phyloP scores from a whole-genome alignment of 1,284 basidiomycete genomes.

The Ganoderma leucocontextum region DNA sequence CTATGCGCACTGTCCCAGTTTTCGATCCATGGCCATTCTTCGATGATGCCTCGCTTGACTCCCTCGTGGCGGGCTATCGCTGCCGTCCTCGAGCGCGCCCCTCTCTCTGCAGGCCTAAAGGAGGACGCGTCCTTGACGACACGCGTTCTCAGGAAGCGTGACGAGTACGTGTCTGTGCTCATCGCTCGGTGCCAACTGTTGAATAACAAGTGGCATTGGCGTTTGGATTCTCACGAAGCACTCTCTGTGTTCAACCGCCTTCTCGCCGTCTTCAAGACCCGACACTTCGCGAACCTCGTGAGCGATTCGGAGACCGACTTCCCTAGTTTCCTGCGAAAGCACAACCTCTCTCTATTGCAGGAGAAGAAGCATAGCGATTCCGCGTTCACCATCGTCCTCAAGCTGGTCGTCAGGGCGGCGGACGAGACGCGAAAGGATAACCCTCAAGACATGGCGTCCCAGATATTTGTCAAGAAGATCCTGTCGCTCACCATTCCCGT shows the following conservation, averaged over 20 bases:
- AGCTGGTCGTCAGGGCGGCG: conserved; percentile 72
- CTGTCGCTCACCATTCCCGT: conserved; percentile 85
- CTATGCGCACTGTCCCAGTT: conserved; percentile 85
- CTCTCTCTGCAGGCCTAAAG: conserved; percentile 61
- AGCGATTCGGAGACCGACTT: conserved; percentile 75
- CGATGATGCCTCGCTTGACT: conserved; percentile 54
- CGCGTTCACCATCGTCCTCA: conserved; percentile 84
- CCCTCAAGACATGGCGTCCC: conserved; percentile 37
- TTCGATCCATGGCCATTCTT: conserved; percentile 68
- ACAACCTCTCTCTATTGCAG: conserved; percentile 64
- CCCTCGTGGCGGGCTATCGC: conserved; percentile 76
- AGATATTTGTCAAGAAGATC: conserved; percentile 69
- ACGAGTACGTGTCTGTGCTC: conserved; percentile 80
- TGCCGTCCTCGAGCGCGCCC: conserved; percentile 66
- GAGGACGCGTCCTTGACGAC: conserved; percentile 51
- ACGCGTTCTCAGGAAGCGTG: conserved; percentile 65
- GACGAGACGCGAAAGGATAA: conserved; percentile 41
- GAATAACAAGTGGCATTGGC: conserved; percentile 65
- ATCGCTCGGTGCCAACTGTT: conserved; percentile 80
- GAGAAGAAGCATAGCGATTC: conserved; percentile 68
- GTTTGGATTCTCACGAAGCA: conserved; percentile 74
- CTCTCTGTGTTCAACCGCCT: conserved; percentile 72
- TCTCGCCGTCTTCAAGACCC: conserved; percentile 80
- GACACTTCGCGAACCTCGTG: conserved; percentile 82
- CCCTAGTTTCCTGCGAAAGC: conserved; percentile 77